These are phyloP conservation scores for Vitellaria paradoxa DNA, from an alignment of 179 eudicot species.

Conservation along the genomic window DNA sequence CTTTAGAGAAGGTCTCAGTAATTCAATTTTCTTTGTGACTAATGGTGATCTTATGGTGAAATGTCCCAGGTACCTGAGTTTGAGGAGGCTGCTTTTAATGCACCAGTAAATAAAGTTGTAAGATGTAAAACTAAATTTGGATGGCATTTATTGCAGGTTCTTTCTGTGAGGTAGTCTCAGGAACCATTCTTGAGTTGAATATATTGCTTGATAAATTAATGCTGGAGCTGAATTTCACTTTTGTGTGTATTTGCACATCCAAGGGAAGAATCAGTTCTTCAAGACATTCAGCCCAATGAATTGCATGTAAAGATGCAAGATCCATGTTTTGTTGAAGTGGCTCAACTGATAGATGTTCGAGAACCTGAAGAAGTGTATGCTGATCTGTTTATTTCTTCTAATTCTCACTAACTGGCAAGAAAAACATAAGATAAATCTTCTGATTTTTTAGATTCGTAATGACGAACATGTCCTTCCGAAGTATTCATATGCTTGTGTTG, in stretches of 20 bases:
- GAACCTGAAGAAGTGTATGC: conserved; percentile 97
- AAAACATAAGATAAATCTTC: not conserved
- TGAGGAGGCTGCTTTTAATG: conserved; percentile 96
- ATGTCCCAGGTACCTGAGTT: conserved; percentile 79
- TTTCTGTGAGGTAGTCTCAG: conserved; percentile 67
- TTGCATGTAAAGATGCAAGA: conserved; percentile 71
- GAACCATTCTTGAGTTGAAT: conserved; percentile 1
- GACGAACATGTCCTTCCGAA: not conserved
- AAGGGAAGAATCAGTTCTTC: conserved; percentile 67
- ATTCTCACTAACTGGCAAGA: not conserved
- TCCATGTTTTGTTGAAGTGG: conserved; percentile 61
- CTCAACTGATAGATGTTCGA: conserved; percentile 92
- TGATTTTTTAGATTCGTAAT: not conserved
- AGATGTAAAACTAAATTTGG: conserved; percentile 93
- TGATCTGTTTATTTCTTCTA: conserved; percentile 3
- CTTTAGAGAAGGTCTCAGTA: not conserved
- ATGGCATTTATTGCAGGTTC: conserved; percentile 93
- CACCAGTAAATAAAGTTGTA: conserved; percentile 68
- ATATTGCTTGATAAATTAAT: not conserved
- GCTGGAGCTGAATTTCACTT: conserved; percentile 12
- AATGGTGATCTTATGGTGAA: conserved; percentile 8
- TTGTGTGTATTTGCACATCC: conserved; percentile 16
- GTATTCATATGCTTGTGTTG: not conserved
- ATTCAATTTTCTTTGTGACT: not conserved
- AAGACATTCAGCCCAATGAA: conserved; percentile 65